A percentile compares a stretch with the other conserved stretches of the same genome.
These are phyloP conservation scores for Alternaria brassicae DNA, from an alignment of 2,329 filamentous ascomycete species.

Conservation along the genomic window DNA sequence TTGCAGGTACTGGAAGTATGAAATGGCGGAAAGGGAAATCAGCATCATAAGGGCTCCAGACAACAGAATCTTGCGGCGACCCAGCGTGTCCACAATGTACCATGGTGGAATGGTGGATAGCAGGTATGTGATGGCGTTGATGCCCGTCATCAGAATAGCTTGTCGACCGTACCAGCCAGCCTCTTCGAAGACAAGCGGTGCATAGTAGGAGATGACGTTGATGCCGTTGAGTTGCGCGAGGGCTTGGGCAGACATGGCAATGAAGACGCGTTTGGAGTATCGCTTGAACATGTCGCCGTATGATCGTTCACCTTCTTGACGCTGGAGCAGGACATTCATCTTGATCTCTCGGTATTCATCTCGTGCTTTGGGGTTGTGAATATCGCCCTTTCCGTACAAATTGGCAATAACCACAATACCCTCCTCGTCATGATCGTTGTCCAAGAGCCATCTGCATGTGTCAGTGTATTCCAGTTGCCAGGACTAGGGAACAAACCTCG, in stretches of 20 bases:
- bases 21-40: conserved; percentile 84
- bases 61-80: conserved; percentile 85
- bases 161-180: conserved; percentile 93
- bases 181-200: conserved; percentile 93
- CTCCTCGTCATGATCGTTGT: conserved; percentile 98
- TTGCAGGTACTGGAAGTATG: conserved; percentile 93
- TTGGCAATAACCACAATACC: conserved; percentile 98
- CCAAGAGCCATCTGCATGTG: conserved; percentile 81
- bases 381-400: conserved; percentile 92
- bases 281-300: conserved; percentile 95
- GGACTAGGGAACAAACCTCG: conserved; percentile 67
- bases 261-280: conserved; percentile 91
- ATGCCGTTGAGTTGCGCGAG: conserved; percentile 98
- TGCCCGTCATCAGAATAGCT: conserved; percentile 95
- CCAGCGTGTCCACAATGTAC: conserved; percentile 95
- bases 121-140: conserved; percentile 92
- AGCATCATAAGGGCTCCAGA: conserved; percentile 91
- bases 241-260: conserved; percentile 97
- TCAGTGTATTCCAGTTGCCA: conserved; percentile 12
- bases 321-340: conserved; percentile 91
- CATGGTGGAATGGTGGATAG: conserved; percentile 93
- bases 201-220: conserved; percentile 99
- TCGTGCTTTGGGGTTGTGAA: conserved; percentile 88
- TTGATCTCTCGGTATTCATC: conserved; percentile 99
- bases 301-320: conserved; percentile 91